phyloP scores from a whole-genome alignment of 805 yeast species.

The Candida sonorensis region DNA sequence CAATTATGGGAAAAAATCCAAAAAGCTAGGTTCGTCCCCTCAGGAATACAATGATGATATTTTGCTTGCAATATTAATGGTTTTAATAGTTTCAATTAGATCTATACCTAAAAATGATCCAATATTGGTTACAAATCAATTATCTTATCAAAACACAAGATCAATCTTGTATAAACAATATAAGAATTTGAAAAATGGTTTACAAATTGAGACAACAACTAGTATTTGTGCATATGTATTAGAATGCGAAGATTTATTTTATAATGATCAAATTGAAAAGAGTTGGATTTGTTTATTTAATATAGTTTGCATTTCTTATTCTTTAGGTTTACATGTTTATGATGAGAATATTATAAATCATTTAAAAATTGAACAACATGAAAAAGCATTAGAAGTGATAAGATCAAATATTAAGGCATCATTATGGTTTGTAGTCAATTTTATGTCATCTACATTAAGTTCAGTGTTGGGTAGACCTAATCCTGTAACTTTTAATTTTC shows the following conservation, averaged over 20 bases:
- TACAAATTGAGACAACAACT: constrained; percentile 39
- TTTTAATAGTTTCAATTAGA: constrained; percentile 34
- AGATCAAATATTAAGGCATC: constrained; percentile 33
- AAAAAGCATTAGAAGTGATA: constrained; percentile 22
- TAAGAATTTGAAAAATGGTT: constrained; percentile 38
- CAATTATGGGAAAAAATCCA: too few relatives aligned
- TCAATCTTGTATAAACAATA: constrained; percentile 33
- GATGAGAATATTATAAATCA: constrained; percentile 26
- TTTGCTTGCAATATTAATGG: constrained; percentile 37
- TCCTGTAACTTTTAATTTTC: constrained; percentile 39
- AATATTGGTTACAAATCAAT: constrained; percentile 14
- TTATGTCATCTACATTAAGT: constrained; percentile 41
- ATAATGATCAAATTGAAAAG: constrained; percentile 42
- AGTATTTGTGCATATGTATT: constrained; percentile 43
- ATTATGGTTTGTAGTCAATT: constrained; percentile 44
- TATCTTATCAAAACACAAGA: too few relatives aligned
- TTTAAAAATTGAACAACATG: constrained; percentile 25
- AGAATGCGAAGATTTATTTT: constrained; percentile 45
- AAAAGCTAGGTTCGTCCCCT: constrained; percentile 22
- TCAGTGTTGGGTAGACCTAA: constrained; percentile 49
- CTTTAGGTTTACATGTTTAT: constrained; percentile 45
- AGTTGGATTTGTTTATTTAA: constrained; percentile 47
- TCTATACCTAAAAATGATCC: constrained; percentile 24
- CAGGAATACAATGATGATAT: constrained; percentile 45
- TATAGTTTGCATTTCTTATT: constrained; percentile 41